Percentiles rank a stretch among this genome's conserved stretches.
Evolutionary conservation across 495 filamentous ascomycete genomes (phyloP).

Genomic region (Cercophora newfieldiana): DNA sequence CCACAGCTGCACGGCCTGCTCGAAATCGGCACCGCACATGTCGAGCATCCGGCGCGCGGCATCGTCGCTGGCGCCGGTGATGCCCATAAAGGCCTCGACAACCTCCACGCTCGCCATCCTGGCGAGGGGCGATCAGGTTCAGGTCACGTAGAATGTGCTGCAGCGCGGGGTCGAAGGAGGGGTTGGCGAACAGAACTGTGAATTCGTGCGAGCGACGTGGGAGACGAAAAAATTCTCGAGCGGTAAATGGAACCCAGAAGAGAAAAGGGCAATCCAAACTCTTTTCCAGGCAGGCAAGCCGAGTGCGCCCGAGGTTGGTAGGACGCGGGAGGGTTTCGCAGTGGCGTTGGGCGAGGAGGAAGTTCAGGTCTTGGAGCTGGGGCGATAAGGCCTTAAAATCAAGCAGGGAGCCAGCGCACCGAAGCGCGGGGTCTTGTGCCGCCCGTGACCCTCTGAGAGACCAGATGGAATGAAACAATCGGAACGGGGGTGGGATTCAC

Average conservation of each 20-base stretch:
- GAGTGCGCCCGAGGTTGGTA: not conserved
- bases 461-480: not conserved
- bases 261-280: not conserved
- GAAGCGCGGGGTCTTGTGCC: conserved; percentile 2
- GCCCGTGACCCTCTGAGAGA: too few relatives aligned
- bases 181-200: not conserved
- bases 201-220: not conserved
- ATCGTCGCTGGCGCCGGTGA: conserved; percentile 64
- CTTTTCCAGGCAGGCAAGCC: not conserved
- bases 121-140: conserved; percentile 14
- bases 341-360: not conserved
- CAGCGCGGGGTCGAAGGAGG: not conserved
- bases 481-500: not conserved
- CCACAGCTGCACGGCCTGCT: conserved; percentile 85
- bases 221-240: not conserved
- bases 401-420: conserved; percentile 1
- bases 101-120: conserved; percentile 73
- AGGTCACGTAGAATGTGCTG: not conserved
- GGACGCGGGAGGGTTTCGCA: not conserved
- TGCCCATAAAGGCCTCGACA: conserved; percentile 66
- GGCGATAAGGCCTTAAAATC: conserved; percentile 10
- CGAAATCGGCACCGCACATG: conserved; percentile 75
- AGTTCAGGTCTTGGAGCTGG: not conserved
- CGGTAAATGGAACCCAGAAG: not conserved
- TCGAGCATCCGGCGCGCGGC: conserved; percentile 77